These are phyloP conservation scores for Xerocomus spinulosus DNA, from an alignment of 768 basidiomycete species.

Conservation along the genomic window DNA sequence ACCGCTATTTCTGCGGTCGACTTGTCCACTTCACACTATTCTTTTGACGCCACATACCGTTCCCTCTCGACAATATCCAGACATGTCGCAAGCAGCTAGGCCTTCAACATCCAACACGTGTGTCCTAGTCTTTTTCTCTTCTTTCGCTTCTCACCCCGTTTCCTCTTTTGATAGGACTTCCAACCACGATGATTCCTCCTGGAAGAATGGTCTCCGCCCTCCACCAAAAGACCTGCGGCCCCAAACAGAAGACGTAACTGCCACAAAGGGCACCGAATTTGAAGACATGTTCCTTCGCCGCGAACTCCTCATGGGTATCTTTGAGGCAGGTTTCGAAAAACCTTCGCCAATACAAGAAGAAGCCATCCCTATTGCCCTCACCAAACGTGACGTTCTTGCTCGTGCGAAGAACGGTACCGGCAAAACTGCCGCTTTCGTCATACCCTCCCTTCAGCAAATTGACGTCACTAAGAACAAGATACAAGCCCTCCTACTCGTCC, in stretches of 20 bases:
- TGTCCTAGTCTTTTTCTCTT: conserved; percentile 1
- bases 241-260: conserved; percentile 95
- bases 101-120: conserved; percentile 32
- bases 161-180: conserved; percentile 18
- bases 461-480: conserved; percentile 82
- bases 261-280: conserved; percentile 90
- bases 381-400: conserved; percentile 90
- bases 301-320: conserved; percentile 99
- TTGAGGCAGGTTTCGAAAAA: conserved; percentile 94
- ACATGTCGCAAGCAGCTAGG: conserved; percentile 31
- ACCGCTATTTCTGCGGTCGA: conserved; percentile 23
- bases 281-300: conserved; percentile 91
- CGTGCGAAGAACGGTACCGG: conserved; percentile 97
- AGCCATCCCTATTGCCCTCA: conserved; percentile 92
- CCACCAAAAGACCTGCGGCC: conserved; percentile 91
- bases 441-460: conserved; percentile 91
- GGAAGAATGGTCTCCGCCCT: conserved; percentile 75
- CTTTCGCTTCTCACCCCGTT: conserved; percentile 3
- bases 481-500: conserved; percentile 93
- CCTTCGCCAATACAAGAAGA: conserved; percentile 99
- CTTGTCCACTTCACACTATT: conserved; percentile 12
- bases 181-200: conserved; percentile 37
- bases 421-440: conserved; percentile 98
- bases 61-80: conserved; percentile 9
- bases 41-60: conserved; percentile 7